These are phyloP conservation scores for Neurospora sp. DNA, from an alignment of 2,329 filamentous ascomycete species.

Conservation along the genomic window DNA sequence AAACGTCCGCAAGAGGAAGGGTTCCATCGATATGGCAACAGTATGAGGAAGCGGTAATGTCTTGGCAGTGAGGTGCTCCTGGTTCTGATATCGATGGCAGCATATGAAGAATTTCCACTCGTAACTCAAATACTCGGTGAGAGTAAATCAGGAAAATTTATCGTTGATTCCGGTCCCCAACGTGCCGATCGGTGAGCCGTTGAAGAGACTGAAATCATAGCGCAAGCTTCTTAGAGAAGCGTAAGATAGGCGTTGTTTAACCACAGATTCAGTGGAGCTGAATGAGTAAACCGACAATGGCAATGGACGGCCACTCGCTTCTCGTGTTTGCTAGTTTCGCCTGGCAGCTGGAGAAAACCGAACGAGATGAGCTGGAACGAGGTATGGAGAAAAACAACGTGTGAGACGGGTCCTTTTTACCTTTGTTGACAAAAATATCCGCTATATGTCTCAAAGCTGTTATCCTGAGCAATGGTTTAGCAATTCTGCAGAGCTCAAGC, in stretches of 20 bases:
- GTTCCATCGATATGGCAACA: neutral
- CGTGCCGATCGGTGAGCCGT: neutral
- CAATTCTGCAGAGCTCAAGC: neutral
- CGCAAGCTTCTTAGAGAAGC: neutral
- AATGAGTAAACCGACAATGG: neutral
- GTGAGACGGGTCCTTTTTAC: neutral
- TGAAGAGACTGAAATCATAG: neutral
- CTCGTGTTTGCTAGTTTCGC: neutral
- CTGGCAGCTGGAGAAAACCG: neutral
- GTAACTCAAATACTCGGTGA: neutral
- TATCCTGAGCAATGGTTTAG: neutral
- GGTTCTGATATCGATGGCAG: neutral
- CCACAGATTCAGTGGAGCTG: neutral
- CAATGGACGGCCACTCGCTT: neutral
- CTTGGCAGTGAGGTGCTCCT: neutral
- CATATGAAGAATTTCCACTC: neutral
- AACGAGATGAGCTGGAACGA: neutral
- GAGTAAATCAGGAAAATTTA: neutral
- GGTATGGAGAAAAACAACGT: neutral
- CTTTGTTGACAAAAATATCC: neutral
- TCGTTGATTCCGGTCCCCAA: neutral
- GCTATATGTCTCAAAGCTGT: neutral
- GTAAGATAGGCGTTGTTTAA: neutral
- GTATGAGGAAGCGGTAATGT: neutral
- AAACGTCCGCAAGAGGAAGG: neutral